Evolutionary conservation across 1,284 basidiomycete genomes (phyloP).

Genomic region (Lignosus rhinocerotis): DNA sequence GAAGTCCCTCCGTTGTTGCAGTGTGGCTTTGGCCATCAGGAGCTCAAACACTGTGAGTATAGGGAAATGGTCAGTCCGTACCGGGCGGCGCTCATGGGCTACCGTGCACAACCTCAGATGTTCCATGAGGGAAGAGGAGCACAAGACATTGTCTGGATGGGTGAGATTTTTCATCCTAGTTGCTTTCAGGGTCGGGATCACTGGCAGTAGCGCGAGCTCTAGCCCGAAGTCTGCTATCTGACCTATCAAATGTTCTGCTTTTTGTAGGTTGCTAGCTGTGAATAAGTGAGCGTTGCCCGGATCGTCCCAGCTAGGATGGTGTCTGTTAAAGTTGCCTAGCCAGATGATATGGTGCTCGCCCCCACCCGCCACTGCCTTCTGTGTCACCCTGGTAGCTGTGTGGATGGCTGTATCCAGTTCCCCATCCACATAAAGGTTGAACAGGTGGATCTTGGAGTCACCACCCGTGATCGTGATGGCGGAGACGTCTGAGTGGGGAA

Average conservation of each 20-base stretch:
- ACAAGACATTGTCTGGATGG: constrained; percentile 38
- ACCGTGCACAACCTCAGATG: constrained; percentile 25
- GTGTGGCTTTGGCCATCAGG: not conserved
- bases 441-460: constrained; percentile 22
- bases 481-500: no score
- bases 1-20: constrained; percentile 22
- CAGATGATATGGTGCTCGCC: no score
- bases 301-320: no score
- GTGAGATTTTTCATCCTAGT: constrained; percentile 31
- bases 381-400: constrained; percentile 4
- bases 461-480: constrained; percentile 24
- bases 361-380: not conserved
- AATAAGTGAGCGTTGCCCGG: no score
- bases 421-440: constrained; percentile 42
- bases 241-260: no score
- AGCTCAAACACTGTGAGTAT: constrained; percentile 21
- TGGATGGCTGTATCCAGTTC: constrained; percentile 24
- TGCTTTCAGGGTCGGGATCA: constrained; percentile 31
- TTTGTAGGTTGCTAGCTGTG: no score
- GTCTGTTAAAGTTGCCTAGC: no score
- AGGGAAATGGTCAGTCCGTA: constrained; percentile 32
- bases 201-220: no score
- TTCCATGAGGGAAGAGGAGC: constrained; percentile 12
- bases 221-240: no score
- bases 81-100: constrained; percentile 11